A percentile compares a stretch with the other conserved stretches of the same genome.
Conservation (phyloP, 2,329 filamentous ascomycete species). For the Emergomyces pasteurianus region DNA sequence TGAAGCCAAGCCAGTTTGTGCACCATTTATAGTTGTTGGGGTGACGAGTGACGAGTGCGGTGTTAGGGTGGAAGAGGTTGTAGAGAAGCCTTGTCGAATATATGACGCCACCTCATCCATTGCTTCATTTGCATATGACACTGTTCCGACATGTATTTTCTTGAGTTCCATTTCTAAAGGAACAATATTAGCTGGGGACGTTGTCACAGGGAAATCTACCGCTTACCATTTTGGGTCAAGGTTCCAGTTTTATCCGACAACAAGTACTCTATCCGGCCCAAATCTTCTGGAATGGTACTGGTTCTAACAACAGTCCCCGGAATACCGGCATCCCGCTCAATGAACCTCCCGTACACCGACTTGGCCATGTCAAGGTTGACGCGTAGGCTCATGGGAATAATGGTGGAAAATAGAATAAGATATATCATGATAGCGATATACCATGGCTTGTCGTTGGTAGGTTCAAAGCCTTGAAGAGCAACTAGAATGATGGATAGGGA, state of each 20-base stretch:
- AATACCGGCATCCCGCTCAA: constrained; percentile 82
- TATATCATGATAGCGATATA: constrained; percentile 98
- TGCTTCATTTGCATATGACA: constrained; percentile 94
- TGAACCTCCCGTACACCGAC: constrained; percentile 89
- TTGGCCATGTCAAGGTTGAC: constrained; percentile 98
- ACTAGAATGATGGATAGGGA: constrained; percentile 79
- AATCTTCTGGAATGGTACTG: constrained; percentile 92
- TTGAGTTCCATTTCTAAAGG: constrained; percentile 86
- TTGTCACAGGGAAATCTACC: constrained; percentile 5
- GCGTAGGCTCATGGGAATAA: constrained; percentile 90
- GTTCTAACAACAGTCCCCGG: constrained; percentile 87
- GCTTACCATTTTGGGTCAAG: constrained; percentile 69
- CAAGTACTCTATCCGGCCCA: constrained; percentile 91
- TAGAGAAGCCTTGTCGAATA: constrained; percentile 68
- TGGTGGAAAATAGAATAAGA: constrained; percentile 95
- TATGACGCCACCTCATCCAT: constrained; percentile 95
- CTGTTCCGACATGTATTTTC: constrained; percentile 95
- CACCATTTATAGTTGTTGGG: constrained; percentile 58
- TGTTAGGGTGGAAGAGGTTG: constrained; percentile 32
- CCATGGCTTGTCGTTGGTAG: constrained; percentile 49
- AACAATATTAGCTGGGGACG: constrained; percentile 14
- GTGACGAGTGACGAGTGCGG: constrained; percentile 52
- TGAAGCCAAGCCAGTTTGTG: constrained; percentile 43
- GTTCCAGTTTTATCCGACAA: constrained; percentile 98
- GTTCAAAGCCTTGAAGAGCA: constrained; percentile 67